Base-by-base conservation (phyloP, 2,329 filamentous ascomycete genomes). In the Cercospora sesami region DNA sequence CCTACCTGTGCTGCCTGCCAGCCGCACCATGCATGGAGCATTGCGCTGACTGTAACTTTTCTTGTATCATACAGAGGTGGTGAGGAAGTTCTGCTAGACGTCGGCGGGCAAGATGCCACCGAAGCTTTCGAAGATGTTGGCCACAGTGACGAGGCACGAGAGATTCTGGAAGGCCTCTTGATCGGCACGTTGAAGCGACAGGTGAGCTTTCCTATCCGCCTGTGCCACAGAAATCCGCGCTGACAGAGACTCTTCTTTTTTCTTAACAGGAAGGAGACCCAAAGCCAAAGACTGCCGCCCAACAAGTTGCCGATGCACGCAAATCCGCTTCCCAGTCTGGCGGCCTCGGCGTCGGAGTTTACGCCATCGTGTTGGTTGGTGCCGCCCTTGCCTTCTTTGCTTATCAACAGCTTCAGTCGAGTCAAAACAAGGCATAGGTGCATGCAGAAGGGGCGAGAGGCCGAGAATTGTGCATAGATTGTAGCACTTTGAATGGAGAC, bases 101-200 rank as follows among this genome's bases (percentile, higher is more conserved):
- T 98, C 72, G 95, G 86, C 78, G 95, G 95, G 75, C 94, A 97
- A 84, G 95, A 99, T 82, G 91, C 92, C 77, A 97, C 94, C 76
- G 95, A 98, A 84, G 94, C 95, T 70, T 99, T 99, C 80, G 95
- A 99, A 85, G 95, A 99, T 83, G 95, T 99, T 78, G 95, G 95
- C 79, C 95, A 99, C 90, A 96, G 92, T 77, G 95, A 99, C 82
- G 95, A 99, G 86, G 95, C 95, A 74, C 91, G 95, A 74, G 94
- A 98, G 85, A 94, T 96, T 74, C 89, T 99, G 67, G 89, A 91
- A 33, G 87, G 88, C 77, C 84, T 96, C 73, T 82, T 89, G 63
- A 86, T 95, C 73, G 94, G 92, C 73, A 85, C 79, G 42, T 82
- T 97, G 80, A 96, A 96, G 89, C 88, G 92, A 81, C 80, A 87